Percentiles rank a stretch among this genome's conserved stretches.
Evolutionary conservation across 768 basidiomycete species (phyloP).

Genomic region (Tulasnella sp.): DNA sequence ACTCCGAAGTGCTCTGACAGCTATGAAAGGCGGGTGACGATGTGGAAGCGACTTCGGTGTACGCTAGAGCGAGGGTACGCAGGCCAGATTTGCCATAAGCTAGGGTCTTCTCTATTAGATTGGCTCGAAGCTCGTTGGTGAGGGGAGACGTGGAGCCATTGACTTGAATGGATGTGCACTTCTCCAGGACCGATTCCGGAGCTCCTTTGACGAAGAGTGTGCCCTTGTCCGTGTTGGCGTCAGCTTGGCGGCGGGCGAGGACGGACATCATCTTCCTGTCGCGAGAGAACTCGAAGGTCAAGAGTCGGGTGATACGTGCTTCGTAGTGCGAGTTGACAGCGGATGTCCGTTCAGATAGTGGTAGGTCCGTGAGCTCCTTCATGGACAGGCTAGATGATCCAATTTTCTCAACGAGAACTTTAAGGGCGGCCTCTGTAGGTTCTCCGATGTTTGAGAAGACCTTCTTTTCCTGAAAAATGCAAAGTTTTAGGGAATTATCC

Average conservation of each 20-base stretch:
- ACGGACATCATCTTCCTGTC: conserved; percentile 99
- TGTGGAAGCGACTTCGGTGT: conserved; percentile 62
- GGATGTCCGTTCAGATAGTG: conserved; percentile 54
- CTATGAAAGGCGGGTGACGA: conserved; percentile 58
- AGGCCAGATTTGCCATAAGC: conserved; percentile 73
- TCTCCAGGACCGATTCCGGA: conserved; percentile 87
- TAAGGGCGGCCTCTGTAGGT: conserved; percentile 94
- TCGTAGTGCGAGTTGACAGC: conserved; percentile 82
- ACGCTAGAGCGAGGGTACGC: conserved; percentile 85
- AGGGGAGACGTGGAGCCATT: conserved; percentile 51
- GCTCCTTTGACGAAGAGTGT: conserved; percentile 91
- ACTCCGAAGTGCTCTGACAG: conserved; percentile 67
- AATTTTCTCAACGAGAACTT: conserved; percentile 90
- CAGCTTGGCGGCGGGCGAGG: conserved; percentile 56
- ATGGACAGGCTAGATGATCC: conserved; percentile 48
- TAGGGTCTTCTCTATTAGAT: conserved; percentile 53
- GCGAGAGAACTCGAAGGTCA: conserved; percentile 96
- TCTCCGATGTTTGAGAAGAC: conserved; percentile 80
- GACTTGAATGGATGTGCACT: conserved; percentile 64
- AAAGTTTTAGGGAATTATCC: background rate
- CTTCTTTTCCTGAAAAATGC: conserved; percentile 52
- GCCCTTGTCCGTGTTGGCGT: conserved; percentile 29
- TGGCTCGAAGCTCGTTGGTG: conserved; percentile 44
- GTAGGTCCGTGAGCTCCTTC: conserved; percentile 40
- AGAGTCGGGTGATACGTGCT: conserved; percentile 56